Percentiles rank a stretch among this genome's conserved stretches.
Conservation (phyloP, 495 filamentous ascomycete species). For the Talaromyces trachyspermus region DNA sequence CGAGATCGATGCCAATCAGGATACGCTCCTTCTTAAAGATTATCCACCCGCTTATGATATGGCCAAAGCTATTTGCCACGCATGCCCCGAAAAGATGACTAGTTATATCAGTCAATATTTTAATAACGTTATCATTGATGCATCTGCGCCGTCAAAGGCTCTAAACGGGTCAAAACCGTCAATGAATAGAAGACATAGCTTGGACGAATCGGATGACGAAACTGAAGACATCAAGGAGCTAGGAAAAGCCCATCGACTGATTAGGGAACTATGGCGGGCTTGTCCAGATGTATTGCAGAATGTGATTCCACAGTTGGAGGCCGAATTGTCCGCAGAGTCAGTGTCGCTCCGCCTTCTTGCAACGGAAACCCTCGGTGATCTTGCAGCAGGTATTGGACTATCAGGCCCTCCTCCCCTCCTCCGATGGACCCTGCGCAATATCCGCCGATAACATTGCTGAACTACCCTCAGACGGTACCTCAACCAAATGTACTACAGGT, state of each 20-base stretch:
- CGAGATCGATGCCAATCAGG: slow-evolving; percentile 64
- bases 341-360: slow-evolving; percentile 76
- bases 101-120: slow-evolving; percentile 93
- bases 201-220: slow-evolving; percentile 70
- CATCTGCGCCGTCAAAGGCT: slow-evolving; percentile 45
- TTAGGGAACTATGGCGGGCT: slow-evolving; percentile 91
- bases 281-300: slow-evolving; percentile 83
- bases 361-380: slow-evolving; percentile 89
- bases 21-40: slow-evolving; percentile 72
- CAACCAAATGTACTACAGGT: slow-evolving; percentile 64
- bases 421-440: slow-evolving; percentile 72
- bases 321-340: slow-evolving; percentile 85
- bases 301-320: slow-evolving; percentile 89
- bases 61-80: slow-evolving; percentile 88
- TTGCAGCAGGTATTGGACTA: slow-evolving; percentile 84
- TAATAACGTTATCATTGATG: slow-evolving; percentile 89
- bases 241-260: slow-evolving; percentile 77
- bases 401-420: slow-evolving; percentile 72
- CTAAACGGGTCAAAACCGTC: slow-evolving; percentile 35
- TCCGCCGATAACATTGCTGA: slow-evolving; percentile 62
- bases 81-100: slow-evolving; percentile 88
- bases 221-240: slow-evolving; percentile 83
- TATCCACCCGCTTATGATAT: slow-evolving; percentile 90
- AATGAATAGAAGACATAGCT: slow-evolving; percentile 37
- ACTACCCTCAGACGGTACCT: slow-evolving; percentile 41